These are phyloP conservation scores for Wolfiporia cocos DNA, from an alignment of 1,284 basidiomycete species.

Conservation along the genomic window DNA sequence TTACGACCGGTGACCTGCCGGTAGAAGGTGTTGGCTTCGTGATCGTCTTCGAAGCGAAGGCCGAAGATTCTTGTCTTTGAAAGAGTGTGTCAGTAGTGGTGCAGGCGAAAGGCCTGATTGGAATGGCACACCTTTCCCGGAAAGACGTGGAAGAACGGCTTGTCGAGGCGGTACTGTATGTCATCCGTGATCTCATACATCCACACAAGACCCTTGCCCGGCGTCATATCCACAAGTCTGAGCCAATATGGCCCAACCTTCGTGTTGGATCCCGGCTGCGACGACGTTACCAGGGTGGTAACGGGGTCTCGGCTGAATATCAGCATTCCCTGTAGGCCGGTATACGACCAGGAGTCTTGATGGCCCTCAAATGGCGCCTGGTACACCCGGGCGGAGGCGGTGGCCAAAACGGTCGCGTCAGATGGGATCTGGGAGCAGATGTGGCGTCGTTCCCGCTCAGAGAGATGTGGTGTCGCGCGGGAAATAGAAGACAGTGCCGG, in stretches of 20 bases:
- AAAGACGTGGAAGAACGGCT: constrained; percentile 91
- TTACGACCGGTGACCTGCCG: constrained; percentile 34
- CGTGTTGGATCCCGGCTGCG: constrained; percentile 15
- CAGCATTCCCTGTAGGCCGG: constrained; percentile 66
- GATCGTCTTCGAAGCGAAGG: constrained; percentile 64
- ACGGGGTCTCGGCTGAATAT: constrained; percentile 64
- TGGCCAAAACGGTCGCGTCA: constrained; percentile 21
- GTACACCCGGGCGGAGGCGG: constrained; percentile 40
- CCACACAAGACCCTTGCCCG: constrained; percentile 75
- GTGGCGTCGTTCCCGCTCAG: too few relatives aligned
- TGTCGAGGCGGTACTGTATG: constrained; percentile 81
- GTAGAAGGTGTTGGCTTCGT: constrained; percentile 52
- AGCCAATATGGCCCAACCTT: constrained; percentile 46
- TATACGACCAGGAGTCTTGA: constrained; percentile 60
- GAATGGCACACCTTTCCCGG: constrained; percentile 64
- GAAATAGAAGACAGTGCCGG: too few relatives aligned
- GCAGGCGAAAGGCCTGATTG: not conserved
- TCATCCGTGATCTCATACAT: constrained; percentile 79
- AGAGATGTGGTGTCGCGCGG: too few relatives aligned
- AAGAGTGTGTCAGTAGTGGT: not conserved
- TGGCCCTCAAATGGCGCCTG: constrained; percentile 44
- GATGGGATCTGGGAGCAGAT: constrained; percentile 23
- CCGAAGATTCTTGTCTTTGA: constrained; percentile 73
- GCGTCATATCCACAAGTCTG: constrained; percentile 68
- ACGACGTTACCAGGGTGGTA: too few relatives aligned